Base-by-base conservation (phyloP, 2,329 filamentous ascomycete species). In the Xylariaceae sp. region DNA sequence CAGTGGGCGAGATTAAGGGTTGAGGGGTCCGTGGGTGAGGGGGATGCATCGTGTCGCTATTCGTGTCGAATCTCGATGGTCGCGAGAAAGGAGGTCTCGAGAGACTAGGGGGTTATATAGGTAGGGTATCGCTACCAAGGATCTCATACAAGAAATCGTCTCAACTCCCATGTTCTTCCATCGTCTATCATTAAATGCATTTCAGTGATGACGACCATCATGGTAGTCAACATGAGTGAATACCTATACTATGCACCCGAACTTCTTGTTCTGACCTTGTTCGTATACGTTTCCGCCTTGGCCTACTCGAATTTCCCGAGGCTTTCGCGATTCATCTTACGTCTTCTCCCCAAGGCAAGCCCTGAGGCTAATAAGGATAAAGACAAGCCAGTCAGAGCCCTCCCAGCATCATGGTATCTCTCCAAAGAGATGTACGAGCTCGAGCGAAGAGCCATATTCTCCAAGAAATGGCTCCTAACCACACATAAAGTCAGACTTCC, bases 401-500 rank as follows among this genome's bases (percentile, higher is more conserved):
- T 84, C 1, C 81, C 81, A 1, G 74, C 73, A 5, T 78, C 77
- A 10, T 83, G 80, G 81, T 84, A 80, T 69, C 76, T 72, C 10
- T 79, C 77, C 3, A 70, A 73, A n/a, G 77, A 78, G 61, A 80
- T 84, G 74, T 83, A 81, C 64, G 76, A 83, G 66, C 78, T 85
- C 1, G 82, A 85, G 68, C 73, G 79, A 23, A 77, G 82, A 11
- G 79, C 81, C 50, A 80, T 84, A 67, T 84, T 84, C 69, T 84
- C 82, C 45, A 76, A 76, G 64, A 78, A 79, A 66, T 84, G 81
- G 82, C 75, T 81, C 42, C 76, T 83, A 49, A 77, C 79, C 30
- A 84, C 82, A 56, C 77, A 85, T 11, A 51, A 63, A 57, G 37
- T 56, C 55, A 56, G 62, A 52, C 51, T 64, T 0, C 60, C 60